Base-by-base conservation (phyloP, 106 monocot species). In the Dioscorea zingiberensis region DNA sequence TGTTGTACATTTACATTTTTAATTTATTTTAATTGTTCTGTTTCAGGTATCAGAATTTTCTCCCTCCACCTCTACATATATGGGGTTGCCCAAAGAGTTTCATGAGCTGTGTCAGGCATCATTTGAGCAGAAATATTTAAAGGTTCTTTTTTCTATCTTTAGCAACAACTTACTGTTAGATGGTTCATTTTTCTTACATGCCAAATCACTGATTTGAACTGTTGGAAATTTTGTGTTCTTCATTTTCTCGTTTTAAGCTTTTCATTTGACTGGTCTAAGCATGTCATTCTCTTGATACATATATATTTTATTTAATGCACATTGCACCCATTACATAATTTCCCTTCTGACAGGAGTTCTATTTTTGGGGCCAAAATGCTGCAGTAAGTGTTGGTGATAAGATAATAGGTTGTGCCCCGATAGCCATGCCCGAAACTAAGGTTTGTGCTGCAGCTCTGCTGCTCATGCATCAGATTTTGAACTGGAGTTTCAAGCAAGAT, bases 41-140 rank as follows among this genome's bases (percentile, higher is more conserved):
- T 72, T 49, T 15, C 64, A 97, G 95, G 88, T 97, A 15, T 88
- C 79, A 56, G 97, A 98, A 70, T 98, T 98, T 84, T 89, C 89
- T 64, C 84, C 83, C 44, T 72, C 72, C 46, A 88, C 92, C 13
- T 84, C 88, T 32, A 81, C 88, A 73, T 78, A 86, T 48, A 84
- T 98, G 88, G 85, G 92, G 28, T 71, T 98, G 9, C 92, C 97
- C 38, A 67, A 63, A 51, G 97, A 92, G 74, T 98, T 89, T 54
- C 92, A 98, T 64, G 79, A 84, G 48, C 81, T 89, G 44, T 98
- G 97, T 56, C 71, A 67, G 21, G 76, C 64, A 32, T 86, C 82
- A 21, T 62, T 98, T 18, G 92, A 98, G 66, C 48, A 54, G 38
- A 70, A 86, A 18, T 98, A 82, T 78, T 80, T 98, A 49, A 88